phyloP scores from a whole-genome alignment of 208 protist species.

The Trypanosoma scelopori region DNA sequence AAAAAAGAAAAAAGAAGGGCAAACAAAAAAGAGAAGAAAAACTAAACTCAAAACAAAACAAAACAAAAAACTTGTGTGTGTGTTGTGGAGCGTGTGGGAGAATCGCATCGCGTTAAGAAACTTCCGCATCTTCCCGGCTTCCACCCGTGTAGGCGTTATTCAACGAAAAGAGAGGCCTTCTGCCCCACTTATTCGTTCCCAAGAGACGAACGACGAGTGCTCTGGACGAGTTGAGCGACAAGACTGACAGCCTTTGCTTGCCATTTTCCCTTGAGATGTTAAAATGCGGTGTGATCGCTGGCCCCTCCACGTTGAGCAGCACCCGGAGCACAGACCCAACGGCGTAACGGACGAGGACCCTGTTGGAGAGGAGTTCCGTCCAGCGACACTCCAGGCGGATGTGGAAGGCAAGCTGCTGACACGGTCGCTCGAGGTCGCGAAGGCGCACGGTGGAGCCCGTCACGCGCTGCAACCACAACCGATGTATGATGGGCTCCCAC shows the following conservation, averaged over 20 bases:
- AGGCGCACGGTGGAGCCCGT: conserved; percentile 11
- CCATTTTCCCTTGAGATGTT: background rate
- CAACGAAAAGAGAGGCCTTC: background rate
- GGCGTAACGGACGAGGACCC: conserved; percentile 14
- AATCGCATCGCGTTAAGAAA: too few species aligned
- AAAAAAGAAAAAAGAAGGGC: too few species aligned
- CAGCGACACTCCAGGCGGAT: conserved; percentile 21
- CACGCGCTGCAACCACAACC: conserved; percentile 2
- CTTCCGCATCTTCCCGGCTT: too few species aligned
- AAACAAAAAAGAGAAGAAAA: too few species aligned
- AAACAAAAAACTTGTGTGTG: too few species aligned
- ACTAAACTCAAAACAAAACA: too few species aligned
- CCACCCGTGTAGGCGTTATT: too few species aligned
- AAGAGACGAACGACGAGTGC: conserved; percentile 7
- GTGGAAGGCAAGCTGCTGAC: conserved; percentile 25
- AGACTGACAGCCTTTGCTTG: background rate
- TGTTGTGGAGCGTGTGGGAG: too few species aligned
- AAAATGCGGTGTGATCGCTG: background rate
- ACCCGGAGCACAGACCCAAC: conserved; percentile 13
- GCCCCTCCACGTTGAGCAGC: conserved; percentile 22
- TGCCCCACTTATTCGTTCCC: conserved; percentile 16
- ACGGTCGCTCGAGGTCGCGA: conserved; percentile 24
- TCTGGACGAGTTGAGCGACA: background rate
- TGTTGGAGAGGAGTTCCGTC: conserved; percentile 24
- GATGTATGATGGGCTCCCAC: conserved; percentile 12